Evolutionary conservation across 352 stramenopile genomes (phyloP), one percentile per base, ranked within the genome.

Genomic region (Globisporangium yorkense): DNA sequence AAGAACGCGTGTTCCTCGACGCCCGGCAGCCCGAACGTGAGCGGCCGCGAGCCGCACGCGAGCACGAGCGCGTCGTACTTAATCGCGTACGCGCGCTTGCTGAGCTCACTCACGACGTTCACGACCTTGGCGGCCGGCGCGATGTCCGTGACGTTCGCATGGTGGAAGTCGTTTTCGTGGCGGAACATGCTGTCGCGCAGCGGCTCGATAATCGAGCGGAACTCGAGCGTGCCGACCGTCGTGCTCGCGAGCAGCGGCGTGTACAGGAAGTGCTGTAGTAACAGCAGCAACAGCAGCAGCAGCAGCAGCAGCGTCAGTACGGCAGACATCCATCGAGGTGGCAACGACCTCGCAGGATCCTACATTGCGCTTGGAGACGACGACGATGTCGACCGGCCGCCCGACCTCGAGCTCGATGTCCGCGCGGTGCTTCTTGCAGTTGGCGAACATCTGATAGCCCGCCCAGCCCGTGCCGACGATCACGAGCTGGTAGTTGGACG

Each of bases 121-220:
- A 98, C 56, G 2, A 74, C 21, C 51, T 95, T 94, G 7, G 75
- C 67, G n/a, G 88, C 66, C 1, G 80, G 69, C 56, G 98, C 83
- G 27, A 98, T 78, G 37, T 80, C 57, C 3, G 67, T 73, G 29
- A 93, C 88, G 39, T 67, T 75, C 9, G 88, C 87, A 12, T 82
- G 61, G 59, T 94, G 74, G 59, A 93, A 86, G 62, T 93, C 68
- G 63, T 80, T 69, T 64, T 92, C 70, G 67, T 88, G 66, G 40
- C 79, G 78, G 57, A 91, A 80, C 51, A 73, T 74, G 31, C 63
- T 84, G 63, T 91, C 96, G 1, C 97, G 88, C 46, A 99, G 77
- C 13, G 96, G 96, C 70, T 99, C 97, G 65, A 98, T 92, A 66
- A 99, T 98, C 27, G 83, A 95, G 7, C 96, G 91, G 74, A 98